Base-by-base conservation (phyloP, 305 asterid genomes). In the Fraxinus sp. region DNA sequence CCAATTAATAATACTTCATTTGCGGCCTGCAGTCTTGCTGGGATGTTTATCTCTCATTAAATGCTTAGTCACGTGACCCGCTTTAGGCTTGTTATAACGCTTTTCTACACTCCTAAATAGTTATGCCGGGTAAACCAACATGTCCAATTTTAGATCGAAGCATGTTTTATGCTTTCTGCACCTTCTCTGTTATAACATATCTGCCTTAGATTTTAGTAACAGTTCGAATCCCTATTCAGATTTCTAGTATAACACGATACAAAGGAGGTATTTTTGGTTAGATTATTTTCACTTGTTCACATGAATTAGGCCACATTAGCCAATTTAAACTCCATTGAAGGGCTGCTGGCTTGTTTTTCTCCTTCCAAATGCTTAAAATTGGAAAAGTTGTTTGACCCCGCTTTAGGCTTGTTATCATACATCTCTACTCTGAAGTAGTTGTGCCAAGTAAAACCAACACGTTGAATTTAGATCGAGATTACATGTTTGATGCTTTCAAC, bases 401-500 rank as follows among this genome's bases (percentile, higher is more conserved):
- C 73, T 66, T 70, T 32, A 30, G 13, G 75, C 39, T 70, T 33
- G 33, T 7, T 13, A 49, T 39, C 33, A 26, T 49, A 81, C 39
- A 32, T 26, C 39, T 64, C 72, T 37, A 39, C 78, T 78, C 32
- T 66, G 36, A 55, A 7, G 57, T 85, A 46, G 16, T 22, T 30
- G 52, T 74, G 39, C 52, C 73, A 74, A 13, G 39, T 44, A 37
- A 44, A 78, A 55, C 78, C 24, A 35, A 78, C 11, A 64, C 10
- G 1, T 24, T 7, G 14, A 20, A 20, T 24, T 36, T 78, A 68
- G 37, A 70, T 20, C 33, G 28, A 80, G 82, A 52, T 44, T 82
- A 76, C n/a, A 66, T 26, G 4, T 79, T 37, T 70, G 35, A 41
- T 72, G 41, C 84, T 35, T 74, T 79, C 70, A 39, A 68, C 79